Percentiles rank a stretch among this genome's conserved stretches.
phyloP scores from a whole-genome alignment of 2,329 filamentous ascomycete genomes.

The Fusarium secorum region DNA sequence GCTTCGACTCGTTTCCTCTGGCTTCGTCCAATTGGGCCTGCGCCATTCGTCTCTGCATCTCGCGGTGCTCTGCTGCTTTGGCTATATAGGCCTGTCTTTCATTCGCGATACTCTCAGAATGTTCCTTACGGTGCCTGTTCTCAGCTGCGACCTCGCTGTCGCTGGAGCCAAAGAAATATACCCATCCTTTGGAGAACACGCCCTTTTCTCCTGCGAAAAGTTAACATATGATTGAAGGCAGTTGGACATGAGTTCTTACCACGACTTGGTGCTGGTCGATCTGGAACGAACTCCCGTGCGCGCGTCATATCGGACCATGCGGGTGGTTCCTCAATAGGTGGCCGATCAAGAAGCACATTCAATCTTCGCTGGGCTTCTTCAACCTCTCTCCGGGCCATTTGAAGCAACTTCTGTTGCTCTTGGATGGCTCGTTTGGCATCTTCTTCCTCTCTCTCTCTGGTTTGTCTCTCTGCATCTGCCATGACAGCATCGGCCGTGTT shows the following conservation, averaged over 20 bases:
- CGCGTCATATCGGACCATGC: not conserved
- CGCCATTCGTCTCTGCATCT: not conserved
- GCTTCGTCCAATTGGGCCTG: not conserved
- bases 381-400: not conserved
- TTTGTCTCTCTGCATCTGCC: not conserved
- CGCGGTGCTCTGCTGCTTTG: not conserved
- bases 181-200: not conserved
- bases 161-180: not conserved
- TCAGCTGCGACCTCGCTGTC: not conserved
- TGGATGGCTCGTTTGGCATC: not conserved
- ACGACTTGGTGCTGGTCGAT: not conserved
- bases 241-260: rapidly evolving
- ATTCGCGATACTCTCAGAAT: not conserved
- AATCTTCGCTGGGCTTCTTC: not conserved
- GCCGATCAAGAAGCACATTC: not conserved
- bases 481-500: not conserved
- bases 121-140: not conserved
- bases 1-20: not conserved
- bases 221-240: not conserved
- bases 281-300: not conserved
- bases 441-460: not conserved
- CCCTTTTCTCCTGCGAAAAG: not conserved
- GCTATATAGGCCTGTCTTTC: not conserved
- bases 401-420: not conserved
- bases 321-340: not conserved